Evolutionary conservation across 805 yeast genomes (phyloP).

Genomic region (Yarrowia deformans): DNA sequence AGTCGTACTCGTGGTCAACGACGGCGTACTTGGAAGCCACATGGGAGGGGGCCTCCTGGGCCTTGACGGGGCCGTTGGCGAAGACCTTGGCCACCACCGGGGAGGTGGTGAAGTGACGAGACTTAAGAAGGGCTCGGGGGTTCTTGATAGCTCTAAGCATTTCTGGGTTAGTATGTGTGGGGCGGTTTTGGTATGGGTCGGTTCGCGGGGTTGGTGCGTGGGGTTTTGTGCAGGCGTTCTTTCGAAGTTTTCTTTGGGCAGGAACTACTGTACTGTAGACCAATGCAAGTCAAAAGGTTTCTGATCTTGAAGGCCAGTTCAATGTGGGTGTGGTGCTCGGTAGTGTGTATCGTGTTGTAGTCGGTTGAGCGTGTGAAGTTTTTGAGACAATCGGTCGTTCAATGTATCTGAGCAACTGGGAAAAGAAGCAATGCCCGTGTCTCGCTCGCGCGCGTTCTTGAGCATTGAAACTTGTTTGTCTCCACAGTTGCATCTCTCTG

Average conservation of each 20-base stretch:
- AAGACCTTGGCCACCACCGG: slow-evolving; percentile 48
- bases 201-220: background rate
- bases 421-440: background rate
- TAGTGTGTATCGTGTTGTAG: background rate
- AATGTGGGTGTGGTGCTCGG: background rate
- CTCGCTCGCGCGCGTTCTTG: background rate
- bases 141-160: slow-evolving; percentile 40
- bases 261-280: no score
- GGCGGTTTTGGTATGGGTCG: no score
- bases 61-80: slow-evolving; percentile 52
- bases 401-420: background rate
- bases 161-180: slow-evolving; percentile 22
- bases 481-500: background rate
- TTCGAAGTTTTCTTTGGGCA: no score
- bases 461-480: background rate
- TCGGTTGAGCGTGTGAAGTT: background rate
- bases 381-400: background rate
- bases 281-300: no score
- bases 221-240: slow-evolving; percentile 2
- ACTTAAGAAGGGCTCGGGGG: slow-evolving; percentile 39
- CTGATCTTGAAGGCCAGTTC: no score
- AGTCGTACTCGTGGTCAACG: slow-evolving; percentile 97
- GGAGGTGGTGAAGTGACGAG: slow-evolving; percentile 48
- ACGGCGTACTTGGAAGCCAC: slow-evolving; percentile 80
- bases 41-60: slow-evolving; percentile 59